Evolutionary conservation across 768 basidiomycete genomes (phyloP).

Genomic region (Leccinum uliginosum): DNA sequence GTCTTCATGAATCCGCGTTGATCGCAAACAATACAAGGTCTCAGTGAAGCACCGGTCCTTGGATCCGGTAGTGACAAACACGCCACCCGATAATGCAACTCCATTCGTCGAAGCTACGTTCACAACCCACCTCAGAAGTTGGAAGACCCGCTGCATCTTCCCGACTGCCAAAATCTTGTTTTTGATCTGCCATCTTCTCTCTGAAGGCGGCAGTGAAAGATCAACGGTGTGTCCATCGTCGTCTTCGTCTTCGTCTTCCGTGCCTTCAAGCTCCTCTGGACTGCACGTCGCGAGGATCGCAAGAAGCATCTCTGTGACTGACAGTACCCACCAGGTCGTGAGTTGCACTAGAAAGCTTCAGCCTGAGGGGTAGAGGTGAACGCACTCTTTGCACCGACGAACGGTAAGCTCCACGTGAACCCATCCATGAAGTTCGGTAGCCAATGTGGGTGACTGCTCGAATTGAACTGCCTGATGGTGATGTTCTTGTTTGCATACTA

Average conservation of each 20-base stretch:
- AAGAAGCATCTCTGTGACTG: conserved; percentile 97
- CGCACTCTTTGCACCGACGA: conserved; percentile 96
- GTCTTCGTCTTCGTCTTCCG: conserved; percentile 42
- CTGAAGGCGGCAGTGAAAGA: conserved; percentile 34
- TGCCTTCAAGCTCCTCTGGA: conserved; percentile 84
- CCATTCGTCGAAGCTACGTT: not conserved
- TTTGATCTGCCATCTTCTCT: conserved; percentile 76
- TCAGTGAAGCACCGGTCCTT: not conserved
- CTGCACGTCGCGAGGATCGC: conserved; percentile 92
- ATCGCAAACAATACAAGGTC: not conserved
- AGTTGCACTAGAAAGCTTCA: not conserved
- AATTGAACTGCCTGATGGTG: conserved; percentile 88
- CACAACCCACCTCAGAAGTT: conserved; percentile 69
- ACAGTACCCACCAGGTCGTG: not conserved
- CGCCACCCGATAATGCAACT: not conserved
- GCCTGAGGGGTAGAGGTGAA: not conserved
- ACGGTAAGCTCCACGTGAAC: conserved; percentile 97
- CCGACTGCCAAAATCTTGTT: conserved; percentile 94
- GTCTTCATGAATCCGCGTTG: not conserved
- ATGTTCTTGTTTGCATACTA: conserved; percentile 98
- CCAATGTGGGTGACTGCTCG: conserved; percentile 85
- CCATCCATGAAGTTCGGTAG: conserved; percentile 98
- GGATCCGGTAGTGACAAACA: not conserved
- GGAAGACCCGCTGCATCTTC: conserved; percentile 85
- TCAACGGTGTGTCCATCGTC: conserved; percentile 27